Conservation (phyloP, 371 early-diverging fungal species). For the Phascolomyces articulosus region DNA sequence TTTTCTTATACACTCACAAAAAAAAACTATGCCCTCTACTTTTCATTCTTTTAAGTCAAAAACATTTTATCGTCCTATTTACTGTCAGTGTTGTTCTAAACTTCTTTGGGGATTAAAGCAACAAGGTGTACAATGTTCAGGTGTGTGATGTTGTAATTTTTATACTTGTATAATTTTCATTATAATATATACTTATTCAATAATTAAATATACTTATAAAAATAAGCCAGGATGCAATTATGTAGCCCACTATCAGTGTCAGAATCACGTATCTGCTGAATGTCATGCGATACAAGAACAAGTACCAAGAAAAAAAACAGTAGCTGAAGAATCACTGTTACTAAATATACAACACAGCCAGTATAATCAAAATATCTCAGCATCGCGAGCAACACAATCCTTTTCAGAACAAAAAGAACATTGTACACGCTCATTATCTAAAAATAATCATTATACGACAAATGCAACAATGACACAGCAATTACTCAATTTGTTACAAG, state of each 20-base stretch:
- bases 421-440: neutral
- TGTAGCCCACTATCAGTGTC: slow-evolving; percentile 16
- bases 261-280: neutral
- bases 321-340: slow-evolving; percentile 8
- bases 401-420: too few relatives aligned
- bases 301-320: neutral
- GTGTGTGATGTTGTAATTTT: neutral
- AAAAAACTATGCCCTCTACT: slow-evolving; percentile 5
- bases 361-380: too few relatives aligned
- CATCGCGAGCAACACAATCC: too few relatives aligned
- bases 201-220: neutral
- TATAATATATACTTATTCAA: neutral
- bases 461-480: neutral
- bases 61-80: slow-evolving; percentile 21
- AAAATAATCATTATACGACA: neutral
- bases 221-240: slow-evolving; percentile 14
- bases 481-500: slow-evolving; percentile 2
- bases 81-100: slow-evolving; percentile 24
- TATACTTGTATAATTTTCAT: neutral
- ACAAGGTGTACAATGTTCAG: slow-evolving; percentile 18
- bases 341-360: neutral
- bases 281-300: neutral
- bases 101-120: slow-evolving; percentile 26
- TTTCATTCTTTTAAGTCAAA: slow-evolving; percentile 19
- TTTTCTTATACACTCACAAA: neutral